Evolutionary conservation across 1,284 basidiomycete genomes (phyloP), one percentile per base, ranked within the genome.

Genomic region (Rhodotorula mucilaginosa): DNA sequence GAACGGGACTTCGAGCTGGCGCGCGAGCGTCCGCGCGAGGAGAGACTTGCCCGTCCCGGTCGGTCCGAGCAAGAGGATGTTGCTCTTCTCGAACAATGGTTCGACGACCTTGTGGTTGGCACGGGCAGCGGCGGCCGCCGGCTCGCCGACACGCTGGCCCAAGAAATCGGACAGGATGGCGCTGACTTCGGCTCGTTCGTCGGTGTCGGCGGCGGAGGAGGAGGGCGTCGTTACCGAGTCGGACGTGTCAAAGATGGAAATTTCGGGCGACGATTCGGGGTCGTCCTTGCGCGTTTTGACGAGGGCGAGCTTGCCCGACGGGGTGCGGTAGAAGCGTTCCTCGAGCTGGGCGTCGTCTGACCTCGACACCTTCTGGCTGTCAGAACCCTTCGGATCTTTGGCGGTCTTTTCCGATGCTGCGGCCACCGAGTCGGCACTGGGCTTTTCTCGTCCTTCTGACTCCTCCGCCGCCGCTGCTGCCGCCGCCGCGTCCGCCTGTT

Each of bases 1-100:
- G 80, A 95, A 97, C 1, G 93, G 94, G 0, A 97, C 93, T 80
- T 95, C 90, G 15, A 97, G 83, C 2, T 93, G 88, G 76, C 86
- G 88, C 6, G 94, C 93, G 29, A 96, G 83, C 21, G 93, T 96
- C 78, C 87, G 87, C 34, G 90, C 92, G 58, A 97, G 84, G 57
- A 95, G 82, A 0, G 93, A 95, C 83, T 97, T 97, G 31, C 93
- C 93, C 86, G 76, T 78, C 26, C 82, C 82, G 0, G 82, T 83
- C 1, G 81, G 82, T 13, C 80, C 81, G 59, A 96, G 86, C 74
- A 95, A 88, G 63, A 95, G 83, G 2, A 96, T 91, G 79, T 97
- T 96, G 79, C 91, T 94, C 85, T 97, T 97, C 84, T 96, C 93
- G 69, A 94, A 91, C 46, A 77, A 72, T 7, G 47, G 46, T 12